Base-by-base conservation (phyloP, 768 basidiomycete species). In the Hebeloma cylindrosporum region DNA sequence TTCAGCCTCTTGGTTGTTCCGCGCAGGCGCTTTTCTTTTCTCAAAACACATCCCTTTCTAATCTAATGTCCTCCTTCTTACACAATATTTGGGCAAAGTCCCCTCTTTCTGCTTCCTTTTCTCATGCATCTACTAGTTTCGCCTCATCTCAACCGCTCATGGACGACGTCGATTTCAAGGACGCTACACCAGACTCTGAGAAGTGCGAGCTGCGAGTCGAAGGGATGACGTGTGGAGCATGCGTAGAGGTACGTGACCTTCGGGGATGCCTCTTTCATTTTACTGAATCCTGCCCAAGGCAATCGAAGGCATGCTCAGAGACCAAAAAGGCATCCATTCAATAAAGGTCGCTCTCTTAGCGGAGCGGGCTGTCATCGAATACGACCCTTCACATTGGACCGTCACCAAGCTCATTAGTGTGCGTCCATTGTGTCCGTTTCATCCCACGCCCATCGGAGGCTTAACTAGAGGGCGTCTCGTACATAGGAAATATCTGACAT, bases 261-360 rank as follows among this genome's bases (percentile, higher is more conserved):
- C 13, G 29, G n/a, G n/a, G n/a, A n/a, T n/a, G 8, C 20, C 13
- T 6, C 22, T 9, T 34, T 18, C 7, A 18, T 21, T 8, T 25
- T 25, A 23, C 16, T 43, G 26, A 16, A 29, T 20, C 17, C 27
- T 26, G 16, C 32, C 17, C 43, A 35, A 91, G 85, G 80, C 88
- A 10, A 93, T 94, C 45, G 93, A 95, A 61, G 80, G 83, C 29
- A 86, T 87, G 73, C 77, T 95, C 16, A 73, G 83, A 58, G 73
- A 72, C 13, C 90, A 94, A 62, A 69, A 81, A n/a, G 96, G 96
- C n/a, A 93, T 99, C 39, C 68, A 82, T 49, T 88, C 85, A 8
- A 69, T 96, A 49, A 92, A 93, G 60, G 93, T 99, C n/a, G 94
- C 94, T 17, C 77, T 99, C n/a, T 77, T 99, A 18, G 92, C 96